Evolutionary conservation across 2,329 filamentous ascomycete species (phyloP).

Genomic region (Colletotrichum somersetense): DNA sequence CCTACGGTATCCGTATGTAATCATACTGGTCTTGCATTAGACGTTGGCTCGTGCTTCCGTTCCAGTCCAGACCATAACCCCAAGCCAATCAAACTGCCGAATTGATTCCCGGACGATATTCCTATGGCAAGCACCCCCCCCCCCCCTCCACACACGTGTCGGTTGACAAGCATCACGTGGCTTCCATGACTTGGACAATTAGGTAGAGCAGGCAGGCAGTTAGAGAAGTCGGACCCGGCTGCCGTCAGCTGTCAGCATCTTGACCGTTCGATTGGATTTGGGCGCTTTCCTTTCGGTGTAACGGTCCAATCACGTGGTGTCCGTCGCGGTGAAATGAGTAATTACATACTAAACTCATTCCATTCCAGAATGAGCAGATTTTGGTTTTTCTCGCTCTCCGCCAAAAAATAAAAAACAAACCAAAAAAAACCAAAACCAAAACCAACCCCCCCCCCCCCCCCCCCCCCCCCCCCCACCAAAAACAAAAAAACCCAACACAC

Average conservation of each 20-base stretch:
- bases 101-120: constrained; percentile 33
- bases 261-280: background rate
- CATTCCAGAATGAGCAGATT: background rate
- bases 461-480: too few relatives aligned
- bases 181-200: constrained; percentile 9
- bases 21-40: constrained; percentile 35
- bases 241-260: background rate
- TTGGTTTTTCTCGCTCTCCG: background rate
- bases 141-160: background rate
- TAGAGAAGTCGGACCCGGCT: background rate
- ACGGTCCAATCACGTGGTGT: constrained; percentile 3
- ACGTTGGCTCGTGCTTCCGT: constrained; percentile 37
- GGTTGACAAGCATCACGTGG: constrained; percentile 33
- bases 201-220: background rate
- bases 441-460: too few relatives aligned
- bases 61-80: constrained; percentile 19
- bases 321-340: background rate
- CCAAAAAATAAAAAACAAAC: background rate
- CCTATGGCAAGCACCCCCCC: constrained; percentile 4
- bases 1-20: too few relatives aligned
- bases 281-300: background rate
- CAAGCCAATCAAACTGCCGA: constrained; percentile 28
- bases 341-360: too few relatives aligned
- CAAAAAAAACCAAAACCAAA: too few relatives aligned
- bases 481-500: too few relatives aligned